These are phyloP conservation scores for Sanghuangporus weigelae DNA, from an alignment of 1,284 basidiomycete species.

Conservation along the genomic window DNA sequence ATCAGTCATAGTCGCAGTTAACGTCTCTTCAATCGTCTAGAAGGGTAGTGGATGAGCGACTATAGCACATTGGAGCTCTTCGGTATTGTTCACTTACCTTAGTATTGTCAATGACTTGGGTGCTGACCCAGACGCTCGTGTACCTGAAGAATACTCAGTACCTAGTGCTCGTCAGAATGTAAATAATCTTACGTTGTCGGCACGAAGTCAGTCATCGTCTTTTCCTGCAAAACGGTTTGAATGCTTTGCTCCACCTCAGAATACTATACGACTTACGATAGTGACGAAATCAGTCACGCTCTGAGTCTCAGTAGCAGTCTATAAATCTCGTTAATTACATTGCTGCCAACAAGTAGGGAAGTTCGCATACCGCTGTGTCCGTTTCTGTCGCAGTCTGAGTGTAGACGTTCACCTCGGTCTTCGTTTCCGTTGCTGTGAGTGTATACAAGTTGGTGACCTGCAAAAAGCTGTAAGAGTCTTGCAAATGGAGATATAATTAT, in stretches of 20 bases:
- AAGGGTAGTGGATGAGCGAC: slow-evolving; percentile 34
- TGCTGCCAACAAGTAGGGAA: not conserved
- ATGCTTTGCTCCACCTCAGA: slow-evolving; percentile 7
- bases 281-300: slow-evolving; percentile 24
- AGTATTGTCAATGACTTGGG: slow-evolving; percentile 56
- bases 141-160: slow-evolving; percentile 44
- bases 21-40: slow-evolving; percentile 41
- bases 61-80: not conserved
- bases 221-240: slow-evolving; percentile 8
- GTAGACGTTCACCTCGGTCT: slow-evolving; percentile 46
- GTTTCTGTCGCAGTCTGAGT: slow-evolving; percentile 33
- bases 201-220: not conserved
- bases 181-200: slow-evolving; percentile 25
- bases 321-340: slow-evolving; percentile 1
- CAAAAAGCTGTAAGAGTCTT: not conserved
- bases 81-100: slow-evolving; percentile 20
- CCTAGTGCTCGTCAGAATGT: slow-evolving; percentile 18
- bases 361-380: slow-evolving; percentile 6
- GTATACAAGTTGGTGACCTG: slow-evolving; percentile 45
- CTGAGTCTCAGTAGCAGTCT: slow-evolving; percentile 27
- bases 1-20: slow-evolving; percentile 43
- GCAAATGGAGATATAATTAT: not conserved
- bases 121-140: slow-evolving; percentile 47
- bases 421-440: slow-evolving; percentile 54
- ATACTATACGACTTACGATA: not conserved